A percentile compares a stretch with the other conserved stretches of the same genome.
phyloP scores from a whole-genome alignment of 208 protist species.

The Crithidia fasciculata region DNA sequence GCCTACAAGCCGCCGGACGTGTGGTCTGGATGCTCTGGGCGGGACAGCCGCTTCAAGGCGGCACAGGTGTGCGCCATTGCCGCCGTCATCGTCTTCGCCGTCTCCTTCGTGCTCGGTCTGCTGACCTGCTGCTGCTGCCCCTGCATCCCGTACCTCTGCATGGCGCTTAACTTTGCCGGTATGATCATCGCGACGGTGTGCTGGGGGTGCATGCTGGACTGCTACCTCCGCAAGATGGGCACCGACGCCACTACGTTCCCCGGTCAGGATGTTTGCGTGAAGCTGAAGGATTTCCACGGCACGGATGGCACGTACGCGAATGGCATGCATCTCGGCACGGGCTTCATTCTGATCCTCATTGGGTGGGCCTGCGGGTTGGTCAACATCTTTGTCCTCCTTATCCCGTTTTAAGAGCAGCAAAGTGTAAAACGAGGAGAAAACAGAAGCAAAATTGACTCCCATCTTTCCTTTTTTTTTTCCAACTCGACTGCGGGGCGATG shows the following conservation, averaged over 20 bases:
- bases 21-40: slow-evolving; percentile 34
- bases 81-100: slow-evolving; percentile 23
- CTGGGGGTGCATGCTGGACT: slow-evolving; percentile 53
- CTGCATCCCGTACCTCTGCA: slow-evolving; percentile 40
- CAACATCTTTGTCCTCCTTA: slow-evolving; percentile 41
- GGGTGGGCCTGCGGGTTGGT: slow-evolving; percentile 37
- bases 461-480: not conserved
- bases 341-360: slow-evolving; percentile 47
- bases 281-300: slow-evolving; percentile 29
- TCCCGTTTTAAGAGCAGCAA: slow-evolving; percentile 27
- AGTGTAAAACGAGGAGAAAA: not conserved
- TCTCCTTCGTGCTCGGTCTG: slow-evolving; percentile 13
- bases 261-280: slow-evolving; percentile 20
- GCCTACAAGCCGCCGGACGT: slow-evolving; percentile 12
- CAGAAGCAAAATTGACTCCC: not conserved
- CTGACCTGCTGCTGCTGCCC: slow-evolving; percentile 45
- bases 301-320: slow-evolving; percentile 13
- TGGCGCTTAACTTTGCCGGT: slow-evolving; percentile 28
- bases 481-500: not conserved
- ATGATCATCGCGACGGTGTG: slow-evolving; percentile 25
- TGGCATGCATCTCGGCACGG: slow-evolving; percentile 42
- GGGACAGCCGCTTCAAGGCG: slow-evolving; percentile 38
- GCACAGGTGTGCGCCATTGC: slow-evolving; percentile 46
- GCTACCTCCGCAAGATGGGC: slow-evolving; percentile 31
- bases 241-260: not conserved